A percentile compares a stretch with the other conserved stretches of the same genome.
Conservation (phyloP, 352 stramenopile species). For the Pythium aphanidermatum region DNA sequence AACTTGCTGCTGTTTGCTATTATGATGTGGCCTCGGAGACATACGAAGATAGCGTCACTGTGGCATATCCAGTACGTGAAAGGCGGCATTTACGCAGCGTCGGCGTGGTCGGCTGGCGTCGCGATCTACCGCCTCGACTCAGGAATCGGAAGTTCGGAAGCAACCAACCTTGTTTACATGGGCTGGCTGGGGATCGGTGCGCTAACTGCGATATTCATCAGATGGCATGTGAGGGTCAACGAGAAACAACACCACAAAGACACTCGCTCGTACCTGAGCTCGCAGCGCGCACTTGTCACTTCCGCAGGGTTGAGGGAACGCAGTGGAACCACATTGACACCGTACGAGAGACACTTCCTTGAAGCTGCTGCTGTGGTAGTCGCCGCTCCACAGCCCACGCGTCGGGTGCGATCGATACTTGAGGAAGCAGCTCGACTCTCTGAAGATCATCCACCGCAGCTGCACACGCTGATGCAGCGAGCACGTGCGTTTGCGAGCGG, state of each 20-base stretch:
- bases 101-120: constrained; percentile 43
- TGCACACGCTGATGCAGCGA: constrained; percentile 16
- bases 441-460: constrained; percentile 8
- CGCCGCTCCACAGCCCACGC: not conserved
- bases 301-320: no score
- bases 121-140: constrained; percentile 33
- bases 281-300: no score
- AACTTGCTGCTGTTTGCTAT: constrained; percentile 32
- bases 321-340: not conserved
- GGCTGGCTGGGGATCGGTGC: constrained; percentile 44
- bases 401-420: not conserved
- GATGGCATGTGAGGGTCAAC: constrained; percentile 14
- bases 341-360: not conserved
- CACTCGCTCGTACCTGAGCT: no score
- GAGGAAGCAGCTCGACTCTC: constrained; percentile 1
- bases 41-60: constrained; percentile 44
- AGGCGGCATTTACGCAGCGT: constrained; percentile 46
- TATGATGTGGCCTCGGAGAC: constrained; percentile 26
- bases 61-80: constrained; percentile 57
- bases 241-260: constrained; percentile 17
- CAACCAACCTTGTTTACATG: constrained; percentile 51
- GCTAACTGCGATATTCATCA: constrained; percentile 14
- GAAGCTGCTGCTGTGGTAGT: not conserved
- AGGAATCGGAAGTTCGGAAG: constrained; percentile 8
- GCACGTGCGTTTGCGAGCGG: constrained; percentile 6